Conservation (phyloP, 805 yeast species). For the Schizosaccharomyces octosporus region DNA sequence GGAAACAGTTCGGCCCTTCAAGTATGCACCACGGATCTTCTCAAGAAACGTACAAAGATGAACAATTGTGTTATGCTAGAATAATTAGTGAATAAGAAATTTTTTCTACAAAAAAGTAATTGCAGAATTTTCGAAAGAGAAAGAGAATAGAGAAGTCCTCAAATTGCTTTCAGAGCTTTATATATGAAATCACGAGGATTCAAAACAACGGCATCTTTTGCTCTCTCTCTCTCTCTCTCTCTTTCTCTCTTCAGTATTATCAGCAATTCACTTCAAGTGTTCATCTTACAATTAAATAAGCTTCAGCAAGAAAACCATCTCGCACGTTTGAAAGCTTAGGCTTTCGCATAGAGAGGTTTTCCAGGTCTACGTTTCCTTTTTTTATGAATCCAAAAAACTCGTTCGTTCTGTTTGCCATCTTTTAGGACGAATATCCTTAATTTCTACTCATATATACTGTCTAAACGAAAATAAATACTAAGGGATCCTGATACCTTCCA, state of each 20-base stretch:
- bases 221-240: not conserved
- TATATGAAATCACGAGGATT: no score
- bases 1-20: not conserved
- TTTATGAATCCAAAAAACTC: not conserved
- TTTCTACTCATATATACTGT: no score
- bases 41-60: not conserved
- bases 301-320: not conserved
- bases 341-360: not conserved
- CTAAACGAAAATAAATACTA: no score
- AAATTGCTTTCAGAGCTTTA: no score
- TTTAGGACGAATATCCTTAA: no score
- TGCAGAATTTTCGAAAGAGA: not conserved
- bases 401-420: not conserved
- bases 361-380: not conserved
- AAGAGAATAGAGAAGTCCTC: not conserved
- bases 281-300: not conserved
- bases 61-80: not conserved
- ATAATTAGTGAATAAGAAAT: not conserved
- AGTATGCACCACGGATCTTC: not conserved
- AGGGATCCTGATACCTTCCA: no score
- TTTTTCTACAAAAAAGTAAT: not conserved
- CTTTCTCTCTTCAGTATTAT: not conserved
- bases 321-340: not conserved
- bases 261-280: not conserved
- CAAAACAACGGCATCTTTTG: no score